Evolutionary conservation across 73 alveolate species (phyloP).

Genomic region (Tetrahymena borealis): DNA sequence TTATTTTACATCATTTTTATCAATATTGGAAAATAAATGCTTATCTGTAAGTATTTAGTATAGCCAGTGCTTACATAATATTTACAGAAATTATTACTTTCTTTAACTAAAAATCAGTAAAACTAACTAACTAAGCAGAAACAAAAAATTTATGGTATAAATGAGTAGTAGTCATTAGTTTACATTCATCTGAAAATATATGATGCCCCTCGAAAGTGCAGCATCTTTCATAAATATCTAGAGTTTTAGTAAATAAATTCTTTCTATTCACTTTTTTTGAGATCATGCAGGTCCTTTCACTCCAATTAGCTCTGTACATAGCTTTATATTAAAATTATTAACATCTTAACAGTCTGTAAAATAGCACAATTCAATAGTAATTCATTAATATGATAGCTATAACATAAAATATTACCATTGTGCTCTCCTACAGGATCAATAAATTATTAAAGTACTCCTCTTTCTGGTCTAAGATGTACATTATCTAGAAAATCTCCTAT

Average conservation of each 20-base stretch:
- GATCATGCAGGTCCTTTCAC: background rate
- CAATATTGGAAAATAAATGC: too few relatives aligned
- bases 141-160: too few relatives aligned
- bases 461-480: background rate
- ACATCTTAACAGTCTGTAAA: too few relatives aligned
- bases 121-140: too few relatives aligned
- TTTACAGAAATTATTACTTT: too few relatives aligned
- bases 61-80: too few relatives aligned
- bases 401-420: background rate
- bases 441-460: background rate
- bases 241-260: background rate
- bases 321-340: too few relatives aligned
- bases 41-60: too few relatives aligned
- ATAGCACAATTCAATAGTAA: too few relatives aligned
- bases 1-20: too few relatives aligned
- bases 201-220: background rate
- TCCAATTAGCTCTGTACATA: background rate
- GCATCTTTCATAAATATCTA: background rate
- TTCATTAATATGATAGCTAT: too few relatives aligned
- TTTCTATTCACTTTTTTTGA: background rate
- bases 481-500: background rate
- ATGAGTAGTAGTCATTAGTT: background rate
- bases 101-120: too few relatives aligned
- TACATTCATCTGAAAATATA: background rate
- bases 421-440: background rate